Conservation (phyloP, 164 flowering plant genomes). For the Cinnamomum micranthum region DNA sequence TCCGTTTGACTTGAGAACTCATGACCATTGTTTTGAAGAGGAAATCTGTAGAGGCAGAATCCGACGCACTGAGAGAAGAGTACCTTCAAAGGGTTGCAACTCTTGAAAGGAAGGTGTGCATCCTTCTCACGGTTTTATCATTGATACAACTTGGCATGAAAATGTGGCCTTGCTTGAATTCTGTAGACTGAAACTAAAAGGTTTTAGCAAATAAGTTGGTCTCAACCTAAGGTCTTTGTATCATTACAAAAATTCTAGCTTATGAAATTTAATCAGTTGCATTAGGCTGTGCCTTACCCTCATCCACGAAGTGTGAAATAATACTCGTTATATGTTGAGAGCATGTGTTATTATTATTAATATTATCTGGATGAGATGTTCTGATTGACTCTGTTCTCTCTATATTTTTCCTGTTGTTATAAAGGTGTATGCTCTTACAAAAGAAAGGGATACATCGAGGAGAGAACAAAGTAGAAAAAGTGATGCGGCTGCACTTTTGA, state of each 20-base stretch:
- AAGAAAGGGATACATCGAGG: conserved; percentile 92
- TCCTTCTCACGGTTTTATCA: conserved; percentile 7
- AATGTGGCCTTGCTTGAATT: not conserved
- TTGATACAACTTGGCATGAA: not conserved
- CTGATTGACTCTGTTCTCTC: not conserved
- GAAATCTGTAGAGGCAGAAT: conserved; percentile 77
- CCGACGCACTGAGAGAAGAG: conserved; percentile 86
- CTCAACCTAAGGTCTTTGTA: too few species aligned
- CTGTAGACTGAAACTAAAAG: not conserved
- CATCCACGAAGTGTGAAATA: not conserved
- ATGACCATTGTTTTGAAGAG: conserved; percentile 43
- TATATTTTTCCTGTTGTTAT: conserved; percentile 17
- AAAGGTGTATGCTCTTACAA: conserved; percentile 93
- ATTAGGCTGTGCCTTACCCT: not conserved
- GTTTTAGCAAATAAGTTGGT: not conserved
- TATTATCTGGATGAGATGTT: not conserved
- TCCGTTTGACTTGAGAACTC: conserved; percentile 4
- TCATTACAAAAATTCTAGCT: too few species aligned
- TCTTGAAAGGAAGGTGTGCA: conserved; percentile 87
- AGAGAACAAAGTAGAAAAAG: conserved; percentile 92
- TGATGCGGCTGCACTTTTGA: conserved; percentile 95
- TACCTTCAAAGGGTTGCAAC: conserved; percentile 89
- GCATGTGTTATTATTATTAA: not conserved
- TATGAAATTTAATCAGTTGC: not conserved
- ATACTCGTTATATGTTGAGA: not conserved